A percentile compares a stretch with the other conserved stretches of the same genome.
Evolutionary conservation across 306 rosid genomes (phyloP).

Genomic region (Urtica urens): DNA sequence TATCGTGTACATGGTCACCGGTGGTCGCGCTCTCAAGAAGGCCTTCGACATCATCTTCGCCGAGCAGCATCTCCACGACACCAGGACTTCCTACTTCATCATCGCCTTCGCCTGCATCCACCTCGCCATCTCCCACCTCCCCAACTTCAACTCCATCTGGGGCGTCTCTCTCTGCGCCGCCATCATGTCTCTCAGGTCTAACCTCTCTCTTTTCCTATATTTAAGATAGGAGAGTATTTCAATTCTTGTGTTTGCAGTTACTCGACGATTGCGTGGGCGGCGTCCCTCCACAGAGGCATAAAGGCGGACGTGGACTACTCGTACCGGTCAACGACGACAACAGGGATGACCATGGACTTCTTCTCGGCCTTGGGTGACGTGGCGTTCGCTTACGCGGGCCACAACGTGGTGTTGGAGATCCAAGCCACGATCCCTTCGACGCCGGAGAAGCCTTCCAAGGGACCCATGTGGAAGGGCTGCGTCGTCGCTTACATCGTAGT

Average conservation of each 20-base stretch:
- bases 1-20: constrained; percentile 66
- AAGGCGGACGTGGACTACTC: constrained; percentile 33
- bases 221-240: neutral
- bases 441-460: constrained; percentile 63
- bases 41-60: constrained; percentile 40
- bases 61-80: constrained; percentile 15
- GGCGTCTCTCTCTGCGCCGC: constrained; percentile 60
- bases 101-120: constrained; percentile 45
- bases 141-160: constrained; percentile 68
- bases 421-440: constrained; percentile 89
- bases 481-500: constrained; percentile 58
- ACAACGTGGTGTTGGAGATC: constrained; percentile 75
- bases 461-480: constrained; percentile 84
- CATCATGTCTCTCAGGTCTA: constrained; percentile 59
- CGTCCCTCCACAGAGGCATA: constrained; percentile 34
- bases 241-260: constrained; percentile 26
- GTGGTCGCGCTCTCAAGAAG: constrained; percentile 58
- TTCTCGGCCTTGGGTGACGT: constrained; percentile 59
- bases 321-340: constrained; percentile 7
- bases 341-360: constrained; percentile 37
- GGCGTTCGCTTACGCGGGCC: constrained; percentile 86
- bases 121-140: constrained; percentile 52
- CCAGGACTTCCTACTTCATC: constrained; percentile 38
- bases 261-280: constrained; percentile 71
- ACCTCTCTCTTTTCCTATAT: neutral